Conservation (phyloP, 1,284 basidiomycete genomes). For the Calocybe gambosa region DNA sequence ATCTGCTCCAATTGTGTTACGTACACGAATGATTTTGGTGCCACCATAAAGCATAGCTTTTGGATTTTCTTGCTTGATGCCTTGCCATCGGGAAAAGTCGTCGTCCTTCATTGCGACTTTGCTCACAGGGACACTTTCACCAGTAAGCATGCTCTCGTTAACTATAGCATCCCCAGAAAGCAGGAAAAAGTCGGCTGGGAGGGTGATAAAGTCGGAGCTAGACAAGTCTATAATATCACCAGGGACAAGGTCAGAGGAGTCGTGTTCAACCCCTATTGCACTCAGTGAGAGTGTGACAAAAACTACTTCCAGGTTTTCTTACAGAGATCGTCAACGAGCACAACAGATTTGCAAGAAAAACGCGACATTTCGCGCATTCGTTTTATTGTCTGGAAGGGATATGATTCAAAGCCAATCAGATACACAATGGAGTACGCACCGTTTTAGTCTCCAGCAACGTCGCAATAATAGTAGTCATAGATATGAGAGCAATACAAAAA, state of each 20-base stretch:
- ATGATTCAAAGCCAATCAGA: constrained; percentile 3
- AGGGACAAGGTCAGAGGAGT: constrained; percentile 83
- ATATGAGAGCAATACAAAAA: constrained; percentile 94
- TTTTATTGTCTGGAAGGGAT: constrained; percentile 64
- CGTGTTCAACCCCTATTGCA: constrained; percentile 58
- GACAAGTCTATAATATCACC: constrained; percentile 93
- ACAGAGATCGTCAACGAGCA: constrained; percentile 76
- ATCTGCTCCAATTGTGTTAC: constrained; percentile 55
- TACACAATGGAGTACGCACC: constrained; percentile 33
- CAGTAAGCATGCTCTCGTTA: constrained; percentile 98
- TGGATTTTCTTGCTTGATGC: constrained; percentile 68
- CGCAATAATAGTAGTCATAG: constrained; percentile 77
- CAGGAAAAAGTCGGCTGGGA: constrained; percentile 91
- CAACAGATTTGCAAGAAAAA: constrained; percentile 78
- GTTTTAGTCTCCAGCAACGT: constrained; percentile 92
- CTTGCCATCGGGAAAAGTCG: constrained; percentile 64
- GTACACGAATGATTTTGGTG: constrained; percentile 89
- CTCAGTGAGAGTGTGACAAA: constrained; percentile 3
- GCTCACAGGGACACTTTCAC: constrained; percentile 91
- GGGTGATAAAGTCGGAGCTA: constrained; percentile 63
- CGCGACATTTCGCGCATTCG: constrained; percentile 97
- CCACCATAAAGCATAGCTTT: constrained; percentile 92
- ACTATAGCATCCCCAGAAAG: constrained; percentile 96
- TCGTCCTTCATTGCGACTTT: constrained; percentile 77
- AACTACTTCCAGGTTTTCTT: constrained; percentile 10